These are phyloP conservation scores for Hyphopichia khmerensis DNA, from an alignment of 1,139 yeast species.

Conservation along the genomic window DNA sequence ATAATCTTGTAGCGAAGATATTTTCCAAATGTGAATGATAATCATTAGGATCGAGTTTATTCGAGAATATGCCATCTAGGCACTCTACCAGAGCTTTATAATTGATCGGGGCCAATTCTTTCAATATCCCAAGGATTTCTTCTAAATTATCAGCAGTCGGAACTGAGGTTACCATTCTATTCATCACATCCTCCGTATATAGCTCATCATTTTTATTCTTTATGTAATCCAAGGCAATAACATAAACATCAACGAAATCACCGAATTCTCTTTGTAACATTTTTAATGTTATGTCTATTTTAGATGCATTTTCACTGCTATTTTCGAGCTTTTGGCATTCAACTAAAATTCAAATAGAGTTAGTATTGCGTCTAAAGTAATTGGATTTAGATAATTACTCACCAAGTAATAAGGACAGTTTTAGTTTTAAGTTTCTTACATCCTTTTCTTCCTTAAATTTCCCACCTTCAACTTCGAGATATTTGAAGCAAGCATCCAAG, in stretches of 20 bases:
- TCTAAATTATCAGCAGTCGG: conserved; percentile 11
- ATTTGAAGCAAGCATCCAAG: background rate
- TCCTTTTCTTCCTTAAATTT: background rate
- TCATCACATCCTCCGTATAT: conserved; percentile 10
- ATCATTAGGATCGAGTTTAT: conserved; percentile 9
- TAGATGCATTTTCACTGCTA: background rate
- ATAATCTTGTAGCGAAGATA: conserved; percentile 12
- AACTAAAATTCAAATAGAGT: background rate
- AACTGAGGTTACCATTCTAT: conserved; percentile 23
- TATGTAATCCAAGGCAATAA: conserved; percentile 6
- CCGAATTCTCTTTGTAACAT: conserved; percentile 7
- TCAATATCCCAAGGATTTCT: conserved; percentile 13
- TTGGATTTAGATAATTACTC: background rate
- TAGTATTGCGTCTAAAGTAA: background rate
- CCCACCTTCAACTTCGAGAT: background rate
- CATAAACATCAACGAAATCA: conserved; percentile 8
- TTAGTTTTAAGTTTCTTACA: background rate
- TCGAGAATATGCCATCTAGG: conserved; percentile 21
- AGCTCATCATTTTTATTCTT: conserved; percentile 1
- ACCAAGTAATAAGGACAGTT: background rate
- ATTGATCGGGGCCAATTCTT: conserved; percentile 13
- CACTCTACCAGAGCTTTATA: conserved; percentile 21
- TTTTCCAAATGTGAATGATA: conserved; percentile 16
- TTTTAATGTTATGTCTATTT: conserved; percentile 5
- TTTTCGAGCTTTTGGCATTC: background rate